Percentiles rank a stretch among this genome's conserved stretches.
Evolutionary conservation across 1,284 basidiomycete genomes (phyloP).

Genomic region (Papiliotrema nemorosa): DNA sequence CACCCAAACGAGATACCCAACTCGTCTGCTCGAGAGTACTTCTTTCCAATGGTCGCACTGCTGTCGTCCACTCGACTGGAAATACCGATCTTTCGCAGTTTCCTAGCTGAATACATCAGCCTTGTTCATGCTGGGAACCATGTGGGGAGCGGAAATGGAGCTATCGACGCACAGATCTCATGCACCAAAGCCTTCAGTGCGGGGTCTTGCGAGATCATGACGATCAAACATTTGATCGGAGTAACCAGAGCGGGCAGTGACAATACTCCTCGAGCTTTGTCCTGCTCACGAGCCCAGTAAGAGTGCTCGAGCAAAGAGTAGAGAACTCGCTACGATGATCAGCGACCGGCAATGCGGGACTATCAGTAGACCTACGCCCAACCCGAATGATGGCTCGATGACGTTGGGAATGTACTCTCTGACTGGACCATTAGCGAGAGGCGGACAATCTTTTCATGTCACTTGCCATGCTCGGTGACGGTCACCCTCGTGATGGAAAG

Average conservation of each 20-base stretch:
- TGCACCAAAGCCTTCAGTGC: constrained; percentile 80
- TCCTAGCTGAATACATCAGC: constrained; percentile 58
- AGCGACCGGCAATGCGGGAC: no score
- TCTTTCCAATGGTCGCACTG: constrained; percentile 89
- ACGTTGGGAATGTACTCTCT: constrained; percentile 97
- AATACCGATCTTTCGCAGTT: constrained; percentile 81
- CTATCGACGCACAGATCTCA: constrained; percentile 84
- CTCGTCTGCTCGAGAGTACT: constrained; percentile 97
- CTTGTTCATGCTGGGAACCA: not conserved
- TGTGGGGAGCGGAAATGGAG: no score
- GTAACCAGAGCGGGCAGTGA: constrained; percentile 88
- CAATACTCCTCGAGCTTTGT: constrained; percentile 82
- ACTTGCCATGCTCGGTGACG: constrained; percentile 81
- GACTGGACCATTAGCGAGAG: constrained; percentile 53
- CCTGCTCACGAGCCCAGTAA: constrained; percentile 92
- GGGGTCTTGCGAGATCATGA: constrained; percentile 85
- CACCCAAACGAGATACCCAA: constrained; percentile 95
- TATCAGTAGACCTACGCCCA: no score
- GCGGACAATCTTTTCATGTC: not conserved
- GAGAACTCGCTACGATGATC: constrained; percentile 88
- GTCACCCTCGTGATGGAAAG: constrained; percentile 79
- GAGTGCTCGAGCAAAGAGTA: constrained; percentile 93
- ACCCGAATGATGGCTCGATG: constrained; percentile 97
- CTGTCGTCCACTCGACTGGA: constrained; percentile 94
- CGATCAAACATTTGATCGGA: constrained; percentile 93